Evolutionary conservation across 2,329 filamentous ascomycete genomes (phyloP).

Genomic region (Amphichorda felina): DNA sequence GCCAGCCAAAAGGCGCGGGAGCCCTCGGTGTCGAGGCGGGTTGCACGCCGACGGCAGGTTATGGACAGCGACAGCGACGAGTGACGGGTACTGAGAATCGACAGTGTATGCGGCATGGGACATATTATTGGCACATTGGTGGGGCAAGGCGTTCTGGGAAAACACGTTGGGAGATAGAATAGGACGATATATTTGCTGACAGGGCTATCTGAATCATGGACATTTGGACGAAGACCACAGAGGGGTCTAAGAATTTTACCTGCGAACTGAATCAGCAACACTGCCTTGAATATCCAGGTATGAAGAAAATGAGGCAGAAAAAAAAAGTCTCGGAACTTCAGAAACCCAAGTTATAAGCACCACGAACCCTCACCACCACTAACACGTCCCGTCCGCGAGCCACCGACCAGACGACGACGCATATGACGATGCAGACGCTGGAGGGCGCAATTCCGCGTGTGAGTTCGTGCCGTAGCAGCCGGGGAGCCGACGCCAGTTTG

Average conservation of each 20-base stretch:
- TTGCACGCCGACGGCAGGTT: conserved; percentile 3
- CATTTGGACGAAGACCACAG: not conserved
- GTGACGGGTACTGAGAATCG: too few species aligned
- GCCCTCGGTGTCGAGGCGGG: not conserved
- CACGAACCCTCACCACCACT: conserved; percentile 23
- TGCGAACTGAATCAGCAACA: not conserved
- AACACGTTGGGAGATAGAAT: not conserved
- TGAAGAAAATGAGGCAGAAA: not conserved
- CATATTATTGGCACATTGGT: too few species aligned
- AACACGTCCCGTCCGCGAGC: conserved; percentile 15
- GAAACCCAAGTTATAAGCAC: conserved; percentile 36
- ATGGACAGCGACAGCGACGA: conserved; percentile 7
- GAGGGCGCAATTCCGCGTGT: conserved; percentile 7
- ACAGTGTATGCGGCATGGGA: not conserved
- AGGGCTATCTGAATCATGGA: conserved; percentile 1
- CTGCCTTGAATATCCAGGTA: not conserved
- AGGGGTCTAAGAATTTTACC: not conserved
- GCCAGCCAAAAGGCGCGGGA: conserved; percentile 7
- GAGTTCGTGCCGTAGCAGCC: conserved; percentile 6
- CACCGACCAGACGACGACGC: conserved; percentile 11
- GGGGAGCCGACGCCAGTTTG: conserved; percentile 3
- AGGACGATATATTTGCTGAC: not conserved
- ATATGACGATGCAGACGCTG: conserved; percentile 22
- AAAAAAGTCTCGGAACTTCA: conserved; percentile 20
- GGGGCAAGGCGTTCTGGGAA: not conserved